Percentiles rank a stretch among this genome's conserved stretches.
Conservation (phyloP, 2,329 filamentous ascomycete genomes). For the Colletotrichum tanaceti region DNA sequence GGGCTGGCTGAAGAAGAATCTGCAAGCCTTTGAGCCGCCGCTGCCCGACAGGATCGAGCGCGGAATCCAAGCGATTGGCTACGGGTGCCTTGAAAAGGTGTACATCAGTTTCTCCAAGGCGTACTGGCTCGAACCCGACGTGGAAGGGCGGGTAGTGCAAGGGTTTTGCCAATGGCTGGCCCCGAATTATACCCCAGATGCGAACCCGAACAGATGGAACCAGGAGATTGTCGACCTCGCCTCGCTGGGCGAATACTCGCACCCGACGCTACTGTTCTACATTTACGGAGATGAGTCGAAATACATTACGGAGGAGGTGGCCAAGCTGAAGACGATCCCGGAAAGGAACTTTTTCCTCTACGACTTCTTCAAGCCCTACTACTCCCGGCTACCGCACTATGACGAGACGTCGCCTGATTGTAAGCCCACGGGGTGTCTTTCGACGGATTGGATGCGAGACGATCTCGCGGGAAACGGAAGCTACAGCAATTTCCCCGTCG, state of each 20-base stretch:
- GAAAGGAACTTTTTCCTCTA: constrained; percentile 67
- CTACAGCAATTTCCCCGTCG: constrained; percentile 87
- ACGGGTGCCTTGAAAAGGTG: constrained; percentile 77
- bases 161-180: constrained; percentile 82
- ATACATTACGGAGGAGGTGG: constrained; percentile 62
- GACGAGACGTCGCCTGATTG: constrained; percentile 64
- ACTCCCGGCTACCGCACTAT: constrained; percentile 79
- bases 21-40: constrained; percentile 68
- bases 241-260: constrained; percentile 70
- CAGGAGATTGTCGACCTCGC: constrained; percentile 83
- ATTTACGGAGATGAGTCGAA: constrained; percentile 72
- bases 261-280: constrained; percentile 90
- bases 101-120: constrained; percentile 78
- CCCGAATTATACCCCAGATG: constrained; percentile 72
- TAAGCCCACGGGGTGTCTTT: constrained; percentile 70
- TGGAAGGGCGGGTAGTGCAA: constrained; percentile 58
- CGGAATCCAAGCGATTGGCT: constrained; percentile 74
- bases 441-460: constrained; percentile 83
- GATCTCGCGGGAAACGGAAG: constrained; percentile 83
- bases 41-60: constrained; percentile 67
- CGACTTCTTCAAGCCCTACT: constrained; percentile 82
- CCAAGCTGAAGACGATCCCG: constrained; percentile 54
- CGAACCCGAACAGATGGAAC: constrained; percentile 75
- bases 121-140: constrained; percentile 73
- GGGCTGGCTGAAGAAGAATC: constrained; percentile 74